These are phyloP conservation scores for Phialocephala sp. DNA, from an alignment of 2,329 filamentous ascomycete species.

Conservation along the genomic window DNA sequence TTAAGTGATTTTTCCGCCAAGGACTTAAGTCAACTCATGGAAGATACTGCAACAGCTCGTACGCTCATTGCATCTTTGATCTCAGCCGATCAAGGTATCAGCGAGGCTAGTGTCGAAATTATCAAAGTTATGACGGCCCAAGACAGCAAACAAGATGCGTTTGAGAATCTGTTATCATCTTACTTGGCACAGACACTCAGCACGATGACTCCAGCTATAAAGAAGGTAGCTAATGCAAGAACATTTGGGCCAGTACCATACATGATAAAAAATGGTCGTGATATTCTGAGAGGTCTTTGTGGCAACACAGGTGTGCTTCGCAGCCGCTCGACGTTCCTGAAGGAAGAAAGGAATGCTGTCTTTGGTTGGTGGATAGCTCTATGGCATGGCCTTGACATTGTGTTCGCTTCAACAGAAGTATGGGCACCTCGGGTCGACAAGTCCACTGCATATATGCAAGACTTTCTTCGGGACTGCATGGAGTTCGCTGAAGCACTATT, in stretches of 20 bases:
- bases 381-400: conserved; percentile 81
- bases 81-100: conserved; percentile 78
- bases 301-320: conserved; percentile 59
- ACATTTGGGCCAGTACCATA: conserved; percentile 64
- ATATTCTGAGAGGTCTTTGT: conserved; percentile 61
- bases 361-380: conserved; percentile 80
- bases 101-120: conserved; percentile 79
- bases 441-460: conserved; percentile 70
- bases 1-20: conserved; percentile 76
- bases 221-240: conserved; percentile 49
- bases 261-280: conserved; percentile 61
- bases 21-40: conserved; percentile 73
- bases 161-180: conserved; percentile 53
- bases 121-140: conserved; percentile 83
- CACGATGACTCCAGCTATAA: conserved; percentile 51
- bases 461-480: conserved; percentile 95
- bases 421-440: conserved; percentile 74
- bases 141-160: conserved; percentile 55
- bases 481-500: conserved; percentile 88
- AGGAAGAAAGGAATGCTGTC: conserved; percentile 50
- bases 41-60: conserved; percentile 70
- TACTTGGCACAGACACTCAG: conserved; percentile 52
- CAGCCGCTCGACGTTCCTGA: conserved; percentile 33
- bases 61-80: conserved; percentile 81
- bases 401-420: conserved; percentile 80